Evolutionary conservation across 306 rosid species (phyloP).

Genomic region (Citrullus colocynthis): DNA sequence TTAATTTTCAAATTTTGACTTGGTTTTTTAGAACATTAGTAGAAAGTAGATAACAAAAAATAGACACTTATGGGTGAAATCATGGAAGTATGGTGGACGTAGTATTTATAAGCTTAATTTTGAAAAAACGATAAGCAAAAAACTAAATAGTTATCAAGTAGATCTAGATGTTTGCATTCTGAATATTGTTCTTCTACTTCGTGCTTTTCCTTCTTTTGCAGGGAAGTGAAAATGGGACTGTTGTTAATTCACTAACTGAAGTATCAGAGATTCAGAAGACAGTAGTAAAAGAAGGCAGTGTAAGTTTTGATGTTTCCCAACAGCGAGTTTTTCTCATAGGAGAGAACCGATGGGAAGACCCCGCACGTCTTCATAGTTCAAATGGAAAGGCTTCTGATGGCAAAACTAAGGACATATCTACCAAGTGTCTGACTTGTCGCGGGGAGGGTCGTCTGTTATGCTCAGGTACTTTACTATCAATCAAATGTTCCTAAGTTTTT

Average conservation of each 20-base stretch:
- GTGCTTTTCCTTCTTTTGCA: conserved; percentile 11
- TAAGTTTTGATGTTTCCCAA: conserved; percentile 23
- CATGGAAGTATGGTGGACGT: no score
- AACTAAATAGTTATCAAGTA: no score
- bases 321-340: conserved; percentile 81
- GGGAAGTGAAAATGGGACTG: conserved; percentile 63
- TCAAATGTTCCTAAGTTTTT: not conserved
- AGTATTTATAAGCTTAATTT: no score
- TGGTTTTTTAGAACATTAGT: no score
- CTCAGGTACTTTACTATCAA: conserved; percentile 38
- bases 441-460: conserved; percentile 85
- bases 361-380: conserved; percentile 46
- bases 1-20: no score
- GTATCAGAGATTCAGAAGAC: conserved; percentile 44
- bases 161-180: not conserved
- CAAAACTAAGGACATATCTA: conserved; percentile 24
- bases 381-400: conserved; percentile 18
- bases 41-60: no score
- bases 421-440: conserved; percentile 61
- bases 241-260: conserved; percentile 37
- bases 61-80: no score
- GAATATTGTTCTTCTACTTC: not conserved
- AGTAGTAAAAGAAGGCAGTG: conserved; percentile 24
- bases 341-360: conserved; percentile 94
- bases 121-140: no score